Base-by-base conservation (phyloP, 2,329 filamentous ascomycete species). In the Aureobasidium vineae region DNA sequence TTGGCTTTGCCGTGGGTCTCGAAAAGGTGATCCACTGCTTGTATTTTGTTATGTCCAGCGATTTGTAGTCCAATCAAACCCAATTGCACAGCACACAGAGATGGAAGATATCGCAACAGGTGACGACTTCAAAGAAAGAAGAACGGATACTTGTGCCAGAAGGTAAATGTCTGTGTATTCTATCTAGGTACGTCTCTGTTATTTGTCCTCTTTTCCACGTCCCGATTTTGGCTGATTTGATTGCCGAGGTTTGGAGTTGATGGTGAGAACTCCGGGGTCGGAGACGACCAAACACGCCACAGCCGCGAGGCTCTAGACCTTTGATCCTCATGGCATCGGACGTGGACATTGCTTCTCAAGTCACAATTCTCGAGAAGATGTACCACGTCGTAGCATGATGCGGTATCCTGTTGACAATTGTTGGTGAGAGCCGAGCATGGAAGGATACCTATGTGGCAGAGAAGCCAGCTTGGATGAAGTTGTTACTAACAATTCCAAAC, bases 221-320 rank as follows among this genome's bases (percentile, higher is more conserved):
- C 59, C 59, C 59, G 59, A 26, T 50, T 50, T 52, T 63, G 43
- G 59, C 59, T 63, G 16, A 40, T 41, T 52, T 15, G 43, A 63
- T 52, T 63, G 59, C 59, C 59, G 59, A 63, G 45, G 59, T 33
- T 50, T 43, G 57, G 6, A 61, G 41, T 52, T n/a, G 21, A 38
- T n/a, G 43, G 45, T 40, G 45, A 63, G 45, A 50, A 40, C 57
- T 47, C 57, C 59, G 59, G 33, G 45, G 59, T 63, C 59, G 59
- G 59, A 52, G 59, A 40, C 13, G 59, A 52, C 33, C 7, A 33
- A 26, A 47, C 43, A 16, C 41, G 57, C 43, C 57, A 38, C 57
- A 31, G 6, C 19, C 5, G 41, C 41, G 28, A 61, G 19, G 40
- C n/a, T 47, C 43, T 36, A 33, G 26, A 10, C 16, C 26, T n/a